Conservation (phyloP, 306 rosid genomes). For the Quercus bicolor region DNA sequence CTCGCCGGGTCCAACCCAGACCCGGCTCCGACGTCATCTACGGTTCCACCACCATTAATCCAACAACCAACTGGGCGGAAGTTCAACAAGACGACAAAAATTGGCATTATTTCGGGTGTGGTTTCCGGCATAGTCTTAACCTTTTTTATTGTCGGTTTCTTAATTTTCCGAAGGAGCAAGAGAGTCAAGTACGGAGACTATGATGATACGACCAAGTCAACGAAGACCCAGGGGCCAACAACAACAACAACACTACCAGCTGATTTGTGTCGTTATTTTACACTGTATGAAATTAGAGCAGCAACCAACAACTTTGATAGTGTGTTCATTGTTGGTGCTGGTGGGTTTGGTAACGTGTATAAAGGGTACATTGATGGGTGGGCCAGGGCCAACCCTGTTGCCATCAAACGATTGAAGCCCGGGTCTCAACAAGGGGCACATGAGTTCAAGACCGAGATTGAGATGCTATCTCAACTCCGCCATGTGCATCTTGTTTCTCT, state of each 20-base stretch:
- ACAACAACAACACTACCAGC: conserved; percentile 2
- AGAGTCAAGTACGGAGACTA: not conserved
- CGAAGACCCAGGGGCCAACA: not conserved
- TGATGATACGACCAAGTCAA: not conserved
- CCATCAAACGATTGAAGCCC: not conserved
- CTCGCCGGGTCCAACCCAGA: conserved; percentile 47
- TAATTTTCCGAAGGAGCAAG: not conserved
- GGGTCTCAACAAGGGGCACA: not conserved
- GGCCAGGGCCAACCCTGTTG: not conserved
- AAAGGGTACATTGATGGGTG: conserved; percentile 27
- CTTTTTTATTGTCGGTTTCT: not conserved
- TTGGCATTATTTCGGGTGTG: conserved; percentile 2
- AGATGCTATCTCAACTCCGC: not conserved
- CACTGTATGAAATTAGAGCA: conserved; percentile 31
- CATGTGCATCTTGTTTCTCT: not conserved
- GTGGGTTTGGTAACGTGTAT: conserved; percentile 57
- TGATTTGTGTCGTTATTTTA: conserved; percentile 28
- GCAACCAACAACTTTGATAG: conserved; percentile 32
- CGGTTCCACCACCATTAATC: not conserved
- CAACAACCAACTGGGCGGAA: not conserved
- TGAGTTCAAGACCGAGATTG: not conserved
- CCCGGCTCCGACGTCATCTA: not conserved
- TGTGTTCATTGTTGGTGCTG: conserved; percentile 38
- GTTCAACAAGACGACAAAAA: not conserved
- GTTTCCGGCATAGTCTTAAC: not conserved